These are phyloP conservation scores for Bruguiera gymnorhiza DNA, from an alignment of 345 rosid genomes.

Conservation along the genomic window DNA sequence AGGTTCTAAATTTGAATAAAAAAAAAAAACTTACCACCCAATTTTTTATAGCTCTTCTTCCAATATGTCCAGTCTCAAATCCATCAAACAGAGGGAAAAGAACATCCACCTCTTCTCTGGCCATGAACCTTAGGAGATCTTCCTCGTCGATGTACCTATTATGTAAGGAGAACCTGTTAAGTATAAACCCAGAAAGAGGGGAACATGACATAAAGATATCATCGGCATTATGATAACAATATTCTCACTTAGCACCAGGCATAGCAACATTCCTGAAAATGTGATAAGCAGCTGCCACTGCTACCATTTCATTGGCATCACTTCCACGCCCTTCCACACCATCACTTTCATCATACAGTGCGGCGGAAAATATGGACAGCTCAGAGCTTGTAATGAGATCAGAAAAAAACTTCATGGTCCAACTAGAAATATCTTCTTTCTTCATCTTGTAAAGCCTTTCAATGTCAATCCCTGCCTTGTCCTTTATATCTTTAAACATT, in stretches of 20 bases:
- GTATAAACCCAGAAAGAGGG: background rate
- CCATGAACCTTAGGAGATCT: conserved; percentile 62
- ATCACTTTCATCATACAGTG: conserved; percentile 38
- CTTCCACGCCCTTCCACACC: conserved; percentile 2
- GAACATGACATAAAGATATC: background rate
- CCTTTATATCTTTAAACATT: conserved; percentile 35
- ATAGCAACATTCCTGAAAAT: conserved; percentile 54
- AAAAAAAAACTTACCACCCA: conserved; percentile 58
- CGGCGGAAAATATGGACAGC: conserved; percentile 47
- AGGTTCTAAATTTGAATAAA: background rate
- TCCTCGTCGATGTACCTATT: conserved; percentile 61
- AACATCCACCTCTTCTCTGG: conserved; percentile 67
- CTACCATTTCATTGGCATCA: conserved; percentile 62
- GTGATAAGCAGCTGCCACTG: conserved; percentile 49
- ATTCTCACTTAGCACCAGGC: conserved; percentile 40
- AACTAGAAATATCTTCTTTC: conserved; percentile 66
- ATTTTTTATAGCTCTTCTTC: conserved; percentile 46
- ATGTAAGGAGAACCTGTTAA: conserved; percentile 9
- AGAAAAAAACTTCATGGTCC: conserved; percentile 70
- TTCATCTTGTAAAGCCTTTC: conserved; percentile 59
- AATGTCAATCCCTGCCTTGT: conserved; percentile 42
- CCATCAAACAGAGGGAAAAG: conserved; percentile 55
- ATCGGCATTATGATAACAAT: background rate
- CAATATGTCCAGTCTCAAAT: conserved; percentile 39
- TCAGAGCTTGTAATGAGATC: conserved; percentile 59